Evolutionary conservation across 2,329 filamentous ascomycete genomes (phyloP).

Genomic region (Fusarium heterosporum): DNA sequence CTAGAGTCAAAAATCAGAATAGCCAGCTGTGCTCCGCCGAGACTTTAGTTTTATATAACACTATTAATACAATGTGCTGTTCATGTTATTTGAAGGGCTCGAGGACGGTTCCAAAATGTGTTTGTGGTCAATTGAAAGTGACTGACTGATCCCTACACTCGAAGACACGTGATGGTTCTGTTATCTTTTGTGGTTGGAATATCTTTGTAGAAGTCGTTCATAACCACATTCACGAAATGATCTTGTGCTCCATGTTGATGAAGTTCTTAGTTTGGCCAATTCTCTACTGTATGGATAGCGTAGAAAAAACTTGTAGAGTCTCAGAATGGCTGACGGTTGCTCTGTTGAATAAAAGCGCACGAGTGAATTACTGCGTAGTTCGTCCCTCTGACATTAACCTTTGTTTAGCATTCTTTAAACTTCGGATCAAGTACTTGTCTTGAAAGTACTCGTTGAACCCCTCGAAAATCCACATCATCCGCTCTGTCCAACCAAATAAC

Average conservation of each 20-base stretch:
- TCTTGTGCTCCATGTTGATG: neutral
- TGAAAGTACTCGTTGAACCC: constrained; percentile 22
- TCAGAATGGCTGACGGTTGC: no score
- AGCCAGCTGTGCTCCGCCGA: constrained; percentile 41
- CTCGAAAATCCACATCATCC: constrained; percentile 16
- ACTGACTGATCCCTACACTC: neutral
- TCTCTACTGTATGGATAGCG: neutral
- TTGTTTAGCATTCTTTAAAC: constrained; percentile 3
- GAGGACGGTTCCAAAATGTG: neutral
- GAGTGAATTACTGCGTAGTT: no score
- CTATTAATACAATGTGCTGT: constrained; percentile 37
- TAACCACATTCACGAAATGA: neutral
- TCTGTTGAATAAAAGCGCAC: no score
- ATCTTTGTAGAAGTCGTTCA: neutral
- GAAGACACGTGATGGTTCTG: neutral
- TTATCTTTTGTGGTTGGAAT: neutral
- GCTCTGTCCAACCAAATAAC: constrained; percentile 40
- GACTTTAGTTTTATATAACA: constrained; percentile 37
- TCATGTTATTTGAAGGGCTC: constrained; percentile 10
- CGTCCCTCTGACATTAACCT: neutral
- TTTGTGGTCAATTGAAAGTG: neutral
- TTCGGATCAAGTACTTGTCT: constrained; percentile 19
- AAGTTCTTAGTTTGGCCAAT: no score
- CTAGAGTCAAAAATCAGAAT: constrained; percentile 39
- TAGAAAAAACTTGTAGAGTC: no score